Conservation (phyloP, 2,329 filamentous ascomycete genomes). For the Xylogone sp. region DNA sequence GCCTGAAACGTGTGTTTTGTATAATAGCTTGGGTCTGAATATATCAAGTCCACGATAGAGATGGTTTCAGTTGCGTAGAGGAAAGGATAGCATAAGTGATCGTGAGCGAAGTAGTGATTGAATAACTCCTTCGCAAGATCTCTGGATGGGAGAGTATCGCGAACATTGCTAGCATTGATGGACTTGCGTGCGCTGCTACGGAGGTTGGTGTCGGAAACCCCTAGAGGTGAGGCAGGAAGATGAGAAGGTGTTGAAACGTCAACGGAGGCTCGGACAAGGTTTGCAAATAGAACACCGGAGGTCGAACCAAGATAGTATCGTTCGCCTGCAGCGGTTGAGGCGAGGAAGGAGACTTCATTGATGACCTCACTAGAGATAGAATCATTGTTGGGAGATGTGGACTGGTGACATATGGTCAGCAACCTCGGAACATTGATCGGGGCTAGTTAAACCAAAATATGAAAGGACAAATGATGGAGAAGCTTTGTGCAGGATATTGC, state of each 20-base stretch:
- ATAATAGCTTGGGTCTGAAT: constrained; percentile 22
- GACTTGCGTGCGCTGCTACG: neutral
- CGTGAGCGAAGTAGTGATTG: constrained; percentile 38
- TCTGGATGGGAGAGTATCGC: constrained; percentile 27
- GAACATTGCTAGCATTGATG: neutral
- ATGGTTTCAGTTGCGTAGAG: constrained; percentile 28
- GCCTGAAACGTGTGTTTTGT: neutral
- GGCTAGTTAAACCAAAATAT: too few relatives aligned
- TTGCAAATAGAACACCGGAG: constrained; percentile 37
- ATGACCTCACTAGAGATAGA: constrained; percentile 27
- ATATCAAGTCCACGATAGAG: constrained; percentile 25
- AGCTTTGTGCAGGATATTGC: too few relatives aligned
- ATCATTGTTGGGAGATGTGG: neutral
- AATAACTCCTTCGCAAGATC: constrained; percentile 32
- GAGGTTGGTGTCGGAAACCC: neutral
- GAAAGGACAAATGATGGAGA: too few relatives aligned
- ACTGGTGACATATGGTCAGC: too few relatives aligned
- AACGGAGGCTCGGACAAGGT: constrained; percentile 30
- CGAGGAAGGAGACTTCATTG: constrained; percentile 39
- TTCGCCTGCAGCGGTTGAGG: constrained; percentile 37
- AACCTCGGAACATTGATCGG: too few relatives aligned
- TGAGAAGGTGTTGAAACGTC: constrained; percentile 6
- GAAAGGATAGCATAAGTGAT: constrained; percentile 40
- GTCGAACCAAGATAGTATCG: constrained; percentile 38
- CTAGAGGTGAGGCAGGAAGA: constrained; percentile 3